These are phyloP conservation scores for Diospyros kaki DNA, from an alignment of 148 eudicot genomes.

Conservation along the genomic window DNA sequence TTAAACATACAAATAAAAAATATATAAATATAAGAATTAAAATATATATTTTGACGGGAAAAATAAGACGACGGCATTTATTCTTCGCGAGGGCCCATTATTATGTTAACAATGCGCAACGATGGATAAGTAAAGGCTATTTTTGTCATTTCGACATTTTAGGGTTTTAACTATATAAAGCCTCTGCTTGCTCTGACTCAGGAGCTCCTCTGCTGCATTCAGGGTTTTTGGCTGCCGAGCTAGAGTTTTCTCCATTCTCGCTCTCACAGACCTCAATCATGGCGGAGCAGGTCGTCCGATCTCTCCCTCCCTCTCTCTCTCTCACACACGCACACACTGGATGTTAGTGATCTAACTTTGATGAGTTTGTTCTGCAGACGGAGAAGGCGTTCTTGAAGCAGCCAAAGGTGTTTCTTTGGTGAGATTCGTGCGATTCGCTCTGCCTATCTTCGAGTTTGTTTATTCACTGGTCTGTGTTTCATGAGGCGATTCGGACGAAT, in stretches of 20 bases:
- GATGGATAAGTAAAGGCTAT: background rate
- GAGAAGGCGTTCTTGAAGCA: slow-evolving; percentile 49
- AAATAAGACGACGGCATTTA: too few relatives aligned
- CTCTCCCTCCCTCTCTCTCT: background rate
- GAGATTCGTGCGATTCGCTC: background rate
- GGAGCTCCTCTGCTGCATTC: background rate
- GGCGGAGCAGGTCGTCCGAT: slow-evolving; percentile 14
- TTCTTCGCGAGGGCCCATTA: too few relatives aligned
- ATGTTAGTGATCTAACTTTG: background rate
- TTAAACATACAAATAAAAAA: too few relatives aligned
- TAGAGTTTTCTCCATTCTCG: background rate
- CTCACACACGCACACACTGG: background rate
- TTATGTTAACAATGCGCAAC: too few relatives aligned
- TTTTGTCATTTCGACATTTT: slow-evolving; percentile 4
- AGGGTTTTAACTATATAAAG: background rate
- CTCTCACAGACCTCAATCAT: slow-evolving; percentile 7
- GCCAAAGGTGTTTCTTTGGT: slow-evolving; percentile 42
- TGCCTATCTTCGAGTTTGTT: background rate
- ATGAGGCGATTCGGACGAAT: too few relatives aligned
- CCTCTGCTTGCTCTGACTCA: too few relatives aligned
- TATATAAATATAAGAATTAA: too few relatives aligned
- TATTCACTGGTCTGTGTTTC: too few relatives aligned
- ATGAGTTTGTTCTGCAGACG: slow-evolving; percentile 19
- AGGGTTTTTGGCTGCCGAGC: slow-evolving; percentile 4
- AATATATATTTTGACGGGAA: too few relatives aligned